Evolutionary conservation across 305 asterid species (phyloP), one percentile per base, ranked within the genome.

Genomic region (Solanum hybrid): DNA sequence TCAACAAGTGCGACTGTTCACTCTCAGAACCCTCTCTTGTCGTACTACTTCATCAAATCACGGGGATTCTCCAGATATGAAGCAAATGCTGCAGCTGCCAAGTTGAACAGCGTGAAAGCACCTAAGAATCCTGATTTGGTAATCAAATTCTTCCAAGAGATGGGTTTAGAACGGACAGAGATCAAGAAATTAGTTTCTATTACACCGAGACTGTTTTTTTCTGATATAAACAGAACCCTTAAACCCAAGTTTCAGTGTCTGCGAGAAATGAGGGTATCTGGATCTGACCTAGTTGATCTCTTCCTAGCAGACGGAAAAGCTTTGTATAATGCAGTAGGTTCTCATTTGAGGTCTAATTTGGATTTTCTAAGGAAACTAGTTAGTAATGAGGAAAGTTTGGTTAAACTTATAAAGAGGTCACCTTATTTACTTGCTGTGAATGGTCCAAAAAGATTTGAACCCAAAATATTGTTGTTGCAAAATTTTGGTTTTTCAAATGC

Each of bases 381-480:
- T 86, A 89, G 89, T 22, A 78, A 8, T 86, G 51, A 90, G 15
- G 93, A 88, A 79, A 78, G 37, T 39, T 84, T 90, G 79, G 61
- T 20, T 38, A 77, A 34, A 51, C 76, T 29, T 73, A 26, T 91
- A 41, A 78, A 45, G 85, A 90, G 36, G n/a, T 89, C 57, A 31
- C 33, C 39, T 37, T 7, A 6, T n/a, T 26, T 88, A 61, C 89
- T 91, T 20, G 15, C 36, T 34, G 0, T 8, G n/a, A 5, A 27
- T 88, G 65, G 86, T 37, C 77, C 77, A 29, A 57, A 31, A 70
- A 15, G 1, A 51, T 45, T 91, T 11, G 84, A 38, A 24, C 78
- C 80, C 10, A 88, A 81, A 31, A 89, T 82, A 32, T 31, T 41
- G 14, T 83, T 61, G 61, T 73, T 91, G 75, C 79, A 76, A 81